Conservation (phyloP, 768 basidiomycete species). For the Boletus tylopilopsis region DNA sequence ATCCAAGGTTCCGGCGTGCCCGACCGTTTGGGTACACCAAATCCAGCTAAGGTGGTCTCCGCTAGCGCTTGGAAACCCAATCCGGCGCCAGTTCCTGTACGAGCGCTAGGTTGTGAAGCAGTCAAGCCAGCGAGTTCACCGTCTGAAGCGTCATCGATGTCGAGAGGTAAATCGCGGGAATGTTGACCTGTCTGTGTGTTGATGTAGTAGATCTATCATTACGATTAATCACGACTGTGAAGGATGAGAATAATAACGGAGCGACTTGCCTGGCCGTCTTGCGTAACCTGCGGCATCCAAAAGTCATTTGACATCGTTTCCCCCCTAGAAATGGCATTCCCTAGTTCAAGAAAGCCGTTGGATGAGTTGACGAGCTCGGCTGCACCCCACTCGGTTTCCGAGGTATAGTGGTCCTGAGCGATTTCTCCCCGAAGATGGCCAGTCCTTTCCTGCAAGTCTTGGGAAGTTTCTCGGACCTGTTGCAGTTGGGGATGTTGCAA, state of each 20-base stretch:
- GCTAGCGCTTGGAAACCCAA: conserved; percentile 41
- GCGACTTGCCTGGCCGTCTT: conserved; percentile 72
- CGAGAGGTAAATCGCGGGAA: conserved; percentile 79
- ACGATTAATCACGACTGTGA: neutral
- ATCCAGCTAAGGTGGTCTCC: conserved; percentile 45
- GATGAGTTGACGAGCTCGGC: conserved; percentile 32
- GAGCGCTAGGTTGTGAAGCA: conserved; percentile 50
- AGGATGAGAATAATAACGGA: neutral
- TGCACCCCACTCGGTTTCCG: conserved; percentile 47
- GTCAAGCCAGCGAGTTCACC: conserved; percentile 59
- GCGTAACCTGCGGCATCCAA: conserved; percentile 87
- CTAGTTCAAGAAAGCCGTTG: conserved; percentile 34
- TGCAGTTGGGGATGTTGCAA: conserved; percentile 10
- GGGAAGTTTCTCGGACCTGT: conserved; percentile 12
- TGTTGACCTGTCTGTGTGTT: conserved; percentile 86
- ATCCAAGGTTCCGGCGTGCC: conserved; percentile 82
- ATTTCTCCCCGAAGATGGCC: conserved; percentile 10
- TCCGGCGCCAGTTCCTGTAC: conserved; percentile 51
- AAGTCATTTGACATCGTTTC: conserved; percentile 60
- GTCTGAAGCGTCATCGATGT: conserved; percentile 63
- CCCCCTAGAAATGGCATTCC: conserved; percentile 25
- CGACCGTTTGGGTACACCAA: conserved; percentile 55
- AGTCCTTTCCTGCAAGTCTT: conserved; percentile 13
- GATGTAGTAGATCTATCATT: conserved; percentile 84
- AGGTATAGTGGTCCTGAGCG: conserved; percentile 25